These are phyloP conservation scores for Dendrobium chrysotoxum DNA, from an alignment of 106 monocot species.

Conservation along the genomic window DNA sequence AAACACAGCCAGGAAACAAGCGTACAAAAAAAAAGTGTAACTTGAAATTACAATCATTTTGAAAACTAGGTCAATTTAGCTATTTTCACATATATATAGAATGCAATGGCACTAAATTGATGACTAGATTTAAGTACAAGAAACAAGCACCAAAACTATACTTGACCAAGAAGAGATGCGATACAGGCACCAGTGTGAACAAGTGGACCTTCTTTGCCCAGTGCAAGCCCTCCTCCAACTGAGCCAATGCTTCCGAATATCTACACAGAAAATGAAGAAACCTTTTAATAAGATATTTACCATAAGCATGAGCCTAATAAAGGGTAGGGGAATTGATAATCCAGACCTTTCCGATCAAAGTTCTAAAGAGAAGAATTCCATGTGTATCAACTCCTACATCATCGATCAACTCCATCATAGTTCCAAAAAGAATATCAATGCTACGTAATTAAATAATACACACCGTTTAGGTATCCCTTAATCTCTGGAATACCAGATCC, in stretches of 20 bases:
- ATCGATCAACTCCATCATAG: slow-evolving; percentile 3
- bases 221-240: slow-evolving; percentile 92
- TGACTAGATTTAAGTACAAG: neutral
- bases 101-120: neutral
- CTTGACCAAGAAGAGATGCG: slow-evolving; percentile 95
- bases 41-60: neutral
- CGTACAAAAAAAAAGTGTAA: neutral
- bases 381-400: slow-evolving; percentile 91
- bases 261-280: slow-evolving; percentile 22
- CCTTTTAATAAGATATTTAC: neutral
- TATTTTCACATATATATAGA: neutral
- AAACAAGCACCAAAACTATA: slow-evolving; percentile 19
- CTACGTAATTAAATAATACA: slow-evolving; percentile 4
- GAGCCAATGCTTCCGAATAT: slow-evolving; percentile 99
- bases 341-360: slow-evolving; percentile 87
- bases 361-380: slow-evolving; percentile 95
- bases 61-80: neutral
- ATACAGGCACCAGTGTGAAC: slow-evolving; percentile 99
- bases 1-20: neutral
- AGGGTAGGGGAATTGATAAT: slow-evolving; percentile 1
- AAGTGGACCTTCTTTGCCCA: slow-evolving; percentile 99
- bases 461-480: slow-evolving; percentile 98
- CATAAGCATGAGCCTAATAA: neutral
- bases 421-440: neutral
- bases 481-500: slow-evolving; percentile 99